Evolutionary conservation across 192 early-diverging fungal genomes (phyloP), one percentile per base, ranked within the genome.

Genomic region (Spizellomyces sp.): DNA sequence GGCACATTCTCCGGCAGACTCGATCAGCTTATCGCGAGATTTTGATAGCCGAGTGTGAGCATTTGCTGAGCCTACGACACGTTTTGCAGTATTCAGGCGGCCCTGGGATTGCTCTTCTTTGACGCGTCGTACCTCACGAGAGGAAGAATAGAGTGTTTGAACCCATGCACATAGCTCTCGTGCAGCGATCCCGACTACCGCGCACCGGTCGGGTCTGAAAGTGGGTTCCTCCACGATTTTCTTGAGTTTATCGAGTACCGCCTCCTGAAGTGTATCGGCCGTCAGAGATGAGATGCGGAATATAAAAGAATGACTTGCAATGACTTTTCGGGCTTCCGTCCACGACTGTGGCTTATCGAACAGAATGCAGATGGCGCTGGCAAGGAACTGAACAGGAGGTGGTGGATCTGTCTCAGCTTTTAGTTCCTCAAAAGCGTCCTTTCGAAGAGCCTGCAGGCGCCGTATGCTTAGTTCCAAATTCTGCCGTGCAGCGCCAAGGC

Each of bases 391-490:
- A 47, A 70, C 10, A 9, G 17, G 12, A 17, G 63, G 45, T n/a
- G 69, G 69, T 46, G 60, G 69, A 17, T 15, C 45, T 8, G 19
- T n/a, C 14, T 64, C 62, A 8, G 59, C 22, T 48, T 66, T 66
- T 1, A 70, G 3, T 22, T 70, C 69, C 59, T 70, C 63, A 36
- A 70, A n/a, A 42, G 62, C 69, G 61, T 70, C 54, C 45, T 70
- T 70, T 0, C 15, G n/a, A 8, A 70, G 15, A 8, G 62, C 62
- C 9, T 64, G 69, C 10, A 70, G 60, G 17, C 15, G 36, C 65
- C 41, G 36, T 17, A 67, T 8, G 45, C 55, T 58, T 8, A 2
- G 9, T 44, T 65, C 62, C 17, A 68, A 66, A 9, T 9, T 42
- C n/a, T 10, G 36, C 65, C 54, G 62, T 9, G 58, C 66, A 12